Evolutionary conservation across 208 protist species (phyloP).

Genomic region (Trypanosomatidae sp.): DNA sequence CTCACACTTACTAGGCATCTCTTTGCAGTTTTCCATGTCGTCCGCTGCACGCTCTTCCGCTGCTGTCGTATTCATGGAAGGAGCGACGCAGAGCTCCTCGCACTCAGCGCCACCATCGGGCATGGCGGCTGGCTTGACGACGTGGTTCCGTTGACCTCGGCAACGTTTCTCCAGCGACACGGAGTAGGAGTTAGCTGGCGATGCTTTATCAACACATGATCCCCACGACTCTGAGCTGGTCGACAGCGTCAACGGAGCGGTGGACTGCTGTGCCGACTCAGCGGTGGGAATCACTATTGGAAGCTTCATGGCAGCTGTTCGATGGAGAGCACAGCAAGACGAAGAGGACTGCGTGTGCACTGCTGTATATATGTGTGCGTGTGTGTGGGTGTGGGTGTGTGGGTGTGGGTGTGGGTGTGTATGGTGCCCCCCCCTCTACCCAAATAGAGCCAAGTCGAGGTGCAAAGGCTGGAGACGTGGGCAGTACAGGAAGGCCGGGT

Average conservation of each 20-base stretch:
- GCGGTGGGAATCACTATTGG: neutral
- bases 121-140: neutral
- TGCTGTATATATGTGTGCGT: neutral
- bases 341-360: neutral
- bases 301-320: neutral
- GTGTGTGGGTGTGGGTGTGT: neutral
- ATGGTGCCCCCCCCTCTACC: neutral
- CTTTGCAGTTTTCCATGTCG: constrained; percentile 7
- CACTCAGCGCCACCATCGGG: neutral
- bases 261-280: neutral
- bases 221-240: neutral
- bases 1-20: constrained; percentile 35
- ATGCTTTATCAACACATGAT: neutral
- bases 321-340: neutral
- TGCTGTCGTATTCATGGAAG: neutral
- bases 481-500: too few species aligned
- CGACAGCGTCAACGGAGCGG: neutral
- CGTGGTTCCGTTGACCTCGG: neutral
- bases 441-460: neutral
- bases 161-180: neutral
- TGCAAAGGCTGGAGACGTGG: too few species aligned
- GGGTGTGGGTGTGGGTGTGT: too few species aligned
- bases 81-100: neutral
- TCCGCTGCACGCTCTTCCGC: neutral
- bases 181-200: neutral